Conservation (phyloP, 2,329 filamentous ascomycete species). For the Furcasterigmium sp. region DNA sequence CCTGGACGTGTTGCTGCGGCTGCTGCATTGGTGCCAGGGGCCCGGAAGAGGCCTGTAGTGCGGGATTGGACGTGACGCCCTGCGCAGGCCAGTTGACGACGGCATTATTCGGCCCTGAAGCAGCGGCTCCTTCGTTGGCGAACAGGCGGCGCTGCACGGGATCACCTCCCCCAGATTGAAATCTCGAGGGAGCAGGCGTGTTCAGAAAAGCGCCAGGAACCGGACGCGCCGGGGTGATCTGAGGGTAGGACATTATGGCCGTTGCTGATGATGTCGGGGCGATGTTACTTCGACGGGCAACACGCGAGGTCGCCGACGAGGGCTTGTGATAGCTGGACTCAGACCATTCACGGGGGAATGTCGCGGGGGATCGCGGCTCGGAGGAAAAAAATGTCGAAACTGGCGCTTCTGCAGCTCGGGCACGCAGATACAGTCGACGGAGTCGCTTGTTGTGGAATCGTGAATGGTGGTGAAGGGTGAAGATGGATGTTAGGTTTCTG, state of each 20-base stretch:
- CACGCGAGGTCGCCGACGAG: conserved; percentile 11
- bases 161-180: conserved; percentile 27
- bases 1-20: conserved; percentile 39
- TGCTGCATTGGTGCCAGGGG: conserved; percentile 24
- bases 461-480: conserved; percentile 9
- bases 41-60: conserved; percentile 16
- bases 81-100: conserved; percentile 5
- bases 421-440: not conserved
- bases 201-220: conserved; percentile 72
- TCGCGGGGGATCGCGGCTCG: conserved; percentile 6
- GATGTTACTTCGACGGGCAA: conserved; percentile 5
- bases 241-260: conserved; percentile 48
- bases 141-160: conserved; percentile 50
- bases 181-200: conserved; percentile 57
- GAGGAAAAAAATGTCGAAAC: not conserved
- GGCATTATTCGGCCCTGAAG: conserved; percentile 4
- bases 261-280: conserved; percentile 11
- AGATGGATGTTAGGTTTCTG: conserved; percentile 23
- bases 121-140: conserved; percentile 14
- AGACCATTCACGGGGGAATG: conserved; percentile 21
- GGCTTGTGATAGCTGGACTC: conserved; percentile 15
- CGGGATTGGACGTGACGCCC: conserved; percentile 15
- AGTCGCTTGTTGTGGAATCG: conserved; percentile 8
- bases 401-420: conserved; percentile 6
- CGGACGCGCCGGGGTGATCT: conserved; percentile 63